Conservation (phyloP, 306 rosid genomes). For the Quercus variabilis region DNA sequence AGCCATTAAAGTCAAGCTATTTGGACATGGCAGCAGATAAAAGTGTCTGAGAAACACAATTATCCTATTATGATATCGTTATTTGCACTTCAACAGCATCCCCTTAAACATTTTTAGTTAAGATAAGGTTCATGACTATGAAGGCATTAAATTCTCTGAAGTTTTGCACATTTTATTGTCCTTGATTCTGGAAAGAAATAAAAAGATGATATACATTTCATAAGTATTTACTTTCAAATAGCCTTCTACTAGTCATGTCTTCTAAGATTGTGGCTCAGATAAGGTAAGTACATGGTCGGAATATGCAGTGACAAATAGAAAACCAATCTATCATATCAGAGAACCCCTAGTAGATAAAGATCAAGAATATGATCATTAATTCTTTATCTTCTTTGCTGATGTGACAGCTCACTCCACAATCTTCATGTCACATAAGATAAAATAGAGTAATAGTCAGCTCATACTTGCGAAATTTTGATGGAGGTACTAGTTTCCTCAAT, state of each 20-base stretch:
- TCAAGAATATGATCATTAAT: neutral
- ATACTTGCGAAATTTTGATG: conserved; percentile 88
- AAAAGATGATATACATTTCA: too few species aligned
- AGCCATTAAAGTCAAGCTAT: neutral
- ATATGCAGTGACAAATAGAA: neutral
- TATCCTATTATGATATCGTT: neutral
- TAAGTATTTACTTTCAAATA: too few species aligned
- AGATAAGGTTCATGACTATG: neutral
- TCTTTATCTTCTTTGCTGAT: neutral
- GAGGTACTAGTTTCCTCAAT: conserved; percentile 83
- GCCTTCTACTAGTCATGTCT: neutral
- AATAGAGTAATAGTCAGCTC: neutral
- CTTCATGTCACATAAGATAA: neutral
- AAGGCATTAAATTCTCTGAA: neutral
- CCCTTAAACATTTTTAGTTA: neutral
- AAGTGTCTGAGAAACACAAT: neutral
- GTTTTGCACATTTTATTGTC: neutral
- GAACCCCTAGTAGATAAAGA: neutral
- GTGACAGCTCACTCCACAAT: neutral
- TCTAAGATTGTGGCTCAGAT: neutral
- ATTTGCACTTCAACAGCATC: neutral
- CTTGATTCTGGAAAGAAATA: neutral
- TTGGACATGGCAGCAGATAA: neutral
- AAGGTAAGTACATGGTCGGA: too few species aligned
- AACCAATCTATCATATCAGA: neutral